Conservation (phyloP, 1,284 basidiomycete genomes). For the Gymnopus androsaceus region DNA sequence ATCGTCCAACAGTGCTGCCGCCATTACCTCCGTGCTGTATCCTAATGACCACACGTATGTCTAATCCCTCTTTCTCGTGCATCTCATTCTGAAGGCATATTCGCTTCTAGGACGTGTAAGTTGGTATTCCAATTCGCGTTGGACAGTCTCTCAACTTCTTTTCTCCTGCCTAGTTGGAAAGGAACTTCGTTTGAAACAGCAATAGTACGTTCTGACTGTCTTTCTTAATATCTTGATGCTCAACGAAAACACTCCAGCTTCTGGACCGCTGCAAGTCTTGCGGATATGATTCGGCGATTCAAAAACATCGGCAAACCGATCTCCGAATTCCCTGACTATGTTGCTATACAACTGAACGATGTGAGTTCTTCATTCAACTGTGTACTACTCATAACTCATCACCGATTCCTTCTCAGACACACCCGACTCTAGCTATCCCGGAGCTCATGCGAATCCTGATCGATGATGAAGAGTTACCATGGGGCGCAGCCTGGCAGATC, state of each 20-base stretch:
- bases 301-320: conserved; percentile 79
- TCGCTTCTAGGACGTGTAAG: conserved; percentile 37
- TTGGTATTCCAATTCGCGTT: background rate
- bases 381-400: background rate
- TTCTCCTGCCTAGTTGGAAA: conserved; percentile 66
- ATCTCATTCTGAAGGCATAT: conserved; percentile 2
- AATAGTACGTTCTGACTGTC: conserved; percentile 56
- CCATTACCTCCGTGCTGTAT: conserved; percentile 89
- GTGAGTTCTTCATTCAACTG: conserved; percentile 51
- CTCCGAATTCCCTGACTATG: conserved; percentile 77
- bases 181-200: conserved; percentile 90
- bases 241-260: conserved; percentile 43
- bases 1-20: conserved; percentile 83
- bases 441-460: conserved; percentile 89
- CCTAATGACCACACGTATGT: conserved; percentile 82
- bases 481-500: conserved; percentile 84
- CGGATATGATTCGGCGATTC: conserved; percentile 85
- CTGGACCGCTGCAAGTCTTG: conserved; percentile 84
- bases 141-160: conserved; percentile 3
- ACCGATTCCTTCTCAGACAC: conserved; percentile 57
- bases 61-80: background rate
- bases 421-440: conserved; percentile 91
- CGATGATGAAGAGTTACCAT: conserved; percentile 87
- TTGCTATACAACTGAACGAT: conserved; percentile 89
- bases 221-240: background rate